These are phyloP conservation scores for Komagataella populi DNA, from an alignment of 805 yeast species.

Conservation along the genomic window DNA sequence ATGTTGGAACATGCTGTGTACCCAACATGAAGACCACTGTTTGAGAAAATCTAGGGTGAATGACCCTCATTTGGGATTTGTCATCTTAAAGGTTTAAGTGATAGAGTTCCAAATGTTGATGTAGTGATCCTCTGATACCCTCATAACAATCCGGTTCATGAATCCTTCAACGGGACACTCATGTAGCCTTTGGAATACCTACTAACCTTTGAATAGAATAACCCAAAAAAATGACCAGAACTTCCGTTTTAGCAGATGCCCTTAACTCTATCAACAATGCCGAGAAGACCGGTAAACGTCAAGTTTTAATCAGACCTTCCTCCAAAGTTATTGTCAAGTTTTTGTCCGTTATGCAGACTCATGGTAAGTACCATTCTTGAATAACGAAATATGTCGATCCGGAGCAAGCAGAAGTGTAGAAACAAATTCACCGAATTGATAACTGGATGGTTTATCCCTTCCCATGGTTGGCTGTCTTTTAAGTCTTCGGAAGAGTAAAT, in stretches of 20 bases:
- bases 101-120: not conserved
- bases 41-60: not conserved
- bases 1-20: not conserved
- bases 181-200: constrained; percentile 22
- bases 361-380: constrained; percentile 36
- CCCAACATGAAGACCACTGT: not conserved
- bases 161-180: constrained; percentile 32
- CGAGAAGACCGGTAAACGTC: constrained; percentile 98
- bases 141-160: constrained; percentile 20
- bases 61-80: not conserved
- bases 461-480: constrained; percentile 94
- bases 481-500: constrained; percentile 80
- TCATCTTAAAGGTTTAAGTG: not conserved
- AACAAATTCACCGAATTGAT: constrained; percentile 68
- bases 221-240: constrained; percentile 72
- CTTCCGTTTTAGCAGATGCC: constrained; percentile 98
- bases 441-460: constrained; percentile 95
- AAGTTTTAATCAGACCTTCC: constrained; percentile 95
- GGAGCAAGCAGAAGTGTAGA: not conserved
- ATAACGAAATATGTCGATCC: not conserved
- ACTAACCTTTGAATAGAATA: not conserved
- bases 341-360: constrained; percentile 94
- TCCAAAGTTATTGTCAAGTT: constrained; percentile 97
- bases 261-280: constrained; percentile 97
- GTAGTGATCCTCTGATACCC: not conserved